Base-by-base conservation (phyloP, 768 basidiomycete species). In the Naganishia onofrii region DNA sequence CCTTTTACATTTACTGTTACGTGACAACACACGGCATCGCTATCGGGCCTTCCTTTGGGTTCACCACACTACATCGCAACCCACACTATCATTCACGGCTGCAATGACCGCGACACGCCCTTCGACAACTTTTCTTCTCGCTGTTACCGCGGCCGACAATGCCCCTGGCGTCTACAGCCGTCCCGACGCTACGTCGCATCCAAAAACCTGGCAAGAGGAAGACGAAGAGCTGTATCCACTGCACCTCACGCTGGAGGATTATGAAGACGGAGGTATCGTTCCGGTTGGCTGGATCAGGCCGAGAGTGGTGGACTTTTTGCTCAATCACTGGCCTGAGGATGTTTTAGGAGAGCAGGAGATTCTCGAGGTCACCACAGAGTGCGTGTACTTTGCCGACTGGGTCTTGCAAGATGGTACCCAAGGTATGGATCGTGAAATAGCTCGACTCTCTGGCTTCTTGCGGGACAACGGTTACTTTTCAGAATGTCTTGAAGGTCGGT, bases 381-480 rank as follows among this genome's bases (percentile, higher is more conserved):
- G 56, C 31, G 68, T 58, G 21, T 46, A 58, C 54, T 48, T 69
- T 57, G 56, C 68, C 28, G 51, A 58, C 9, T 36, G 57, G 42
- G 89, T 66, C 78, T 90, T 66, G 83, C 91, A 53, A 84, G 85
- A 69, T 85, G 65, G 66, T 4, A 68, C 74, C n/a, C 46, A 71
- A 36, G 76, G 79, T 48, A 71, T 78, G 17, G 76, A 74, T 10
- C 69, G 68, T 38, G 55, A 80, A 6, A 74, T 79, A 68, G 71
- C 79, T 42, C 46, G 71, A 28, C 71, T 81, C 29, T 77, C 74
- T 3, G 68, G 74, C 26, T 71, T 72, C 5, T 82, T 82, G 83
- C 80, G 74, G 64, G 70, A 75, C 53, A 52, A 70, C 15, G 80
- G 79, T 0, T 68, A 75, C 60, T 83, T 83, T 60, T 26, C 34